Percentiles rank a stretch among this genome's conserved stretches.
These are phyloP conservation scores for Myxozyma mucilagina DNA, from an alignment of 805 yeast genomes.

Conservation along the genomic window DNA sequence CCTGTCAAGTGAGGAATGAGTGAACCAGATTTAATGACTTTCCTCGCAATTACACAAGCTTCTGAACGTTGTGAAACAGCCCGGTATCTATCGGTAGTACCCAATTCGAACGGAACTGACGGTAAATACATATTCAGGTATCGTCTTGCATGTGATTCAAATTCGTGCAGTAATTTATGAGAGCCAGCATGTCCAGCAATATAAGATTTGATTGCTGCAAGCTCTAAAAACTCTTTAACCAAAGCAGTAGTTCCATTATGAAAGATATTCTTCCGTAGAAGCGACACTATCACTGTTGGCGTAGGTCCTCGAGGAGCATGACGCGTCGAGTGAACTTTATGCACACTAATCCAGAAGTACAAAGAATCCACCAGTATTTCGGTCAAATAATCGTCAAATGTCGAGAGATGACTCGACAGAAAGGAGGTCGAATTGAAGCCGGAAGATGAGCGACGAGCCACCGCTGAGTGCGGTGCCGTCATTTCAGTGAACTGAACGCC, in stretches of 20 bases:
- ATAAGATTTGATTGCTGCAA: constrained; percentile 13
- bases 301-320: constrained; percentile 21
- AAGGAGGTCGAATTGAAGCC: not conserved
- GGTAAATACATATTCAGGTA: constrained; percentile 43
- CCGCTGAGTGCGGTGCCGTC: not conserved
- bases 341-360: constrained; percentile 25
- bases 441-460: not conserved
- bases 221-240: constrained; percentile 7
- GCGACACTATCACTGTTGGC: not conserved
- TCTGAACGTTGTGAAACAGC: constrained; percentile 38
- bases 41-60: constrained; percentile 46
- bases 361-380: constrained; percentile 23
- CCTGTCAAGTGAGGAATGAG: constrained; percentile 45
- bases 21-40: constrained; percentile 38
- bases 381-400: constrained; percentile 28
- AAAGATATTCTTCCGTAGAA: constrained; percentile 3
- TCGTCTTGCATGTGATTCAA: constrained; percentile 42
- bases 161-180: constrained; percentile 36
- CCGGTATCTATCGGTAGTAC: constrained; percentile 47
- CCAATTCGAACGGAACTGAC: constrained; percentile 47
- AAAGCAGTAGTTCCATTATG: not conserved
- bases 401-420: constrained; percentile 19
- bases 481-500: too few relatives aligned
- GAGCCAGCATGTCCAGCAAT: constrained; percentile 7
- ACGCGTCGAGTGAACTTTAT: constrained; percentile 26